phyloP scores from a whole-genome alignment of 345 rosid genomes.

The Eucalyptus albens region DNA sequence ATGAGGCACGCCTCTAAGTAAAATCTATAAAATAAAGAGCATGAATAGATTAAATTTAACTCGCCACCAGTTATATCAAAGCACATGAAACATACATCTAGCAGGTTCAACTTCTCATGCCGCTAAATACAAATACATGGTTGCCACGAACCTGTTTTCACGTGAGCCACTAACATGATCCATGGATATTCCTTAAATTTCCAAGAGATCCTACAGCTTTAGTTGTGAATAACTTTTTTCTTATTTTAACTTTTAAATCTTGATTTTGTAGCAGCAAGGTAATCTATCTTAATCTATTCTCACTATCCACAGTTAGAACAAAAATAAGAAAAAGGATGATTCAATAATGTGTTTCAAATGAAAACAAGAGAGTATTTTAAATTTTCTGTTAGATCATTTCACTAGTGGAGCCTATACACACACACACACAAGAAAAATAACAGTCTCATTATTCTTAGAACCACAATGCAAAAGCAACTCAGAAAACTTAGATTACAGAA shows the following conservation, averaged over 20 bases:
- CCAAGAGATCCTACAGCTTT: neutral
- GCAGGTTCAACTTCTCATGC: neutral
- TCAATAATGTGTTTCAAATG: too few species aligned
- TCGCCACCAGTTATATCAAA: neutral
- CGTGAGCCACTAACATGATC: neutral
- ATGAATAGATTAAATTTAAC: neutral
- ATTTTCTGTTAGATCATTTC: too few species aligned
- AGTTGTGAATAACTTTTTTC: neutral
- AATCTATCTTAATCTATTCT: neutral
- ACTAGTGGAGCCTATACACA: too few species aligned
- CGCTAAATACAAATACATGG: neutral
- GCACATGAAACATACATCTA: neutral
- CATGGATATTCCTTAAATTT: neutral
- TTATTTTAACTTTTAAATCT: neutral
- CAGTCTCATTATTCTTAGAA: too few species aligned
- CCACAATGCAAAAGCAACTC: too few species aligned
- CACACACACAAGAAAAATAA: neutral
- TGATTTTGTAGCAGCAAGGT: neutral
- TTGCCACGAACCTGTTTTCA: neutral
- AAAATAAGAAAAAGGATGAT: neutral
- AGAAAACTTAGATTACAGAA: too few species aligned
- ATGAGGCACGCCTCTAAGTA: neutral
- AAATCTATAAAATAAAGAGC: neutral
- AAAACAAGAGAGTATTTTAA: too few species aligned
- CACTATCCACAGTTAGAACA: neutral